Evolutionary conservation across 1,139 yeast species (phyloP).

Genomic region (Blastobotrys illinoisensis): DNA sequence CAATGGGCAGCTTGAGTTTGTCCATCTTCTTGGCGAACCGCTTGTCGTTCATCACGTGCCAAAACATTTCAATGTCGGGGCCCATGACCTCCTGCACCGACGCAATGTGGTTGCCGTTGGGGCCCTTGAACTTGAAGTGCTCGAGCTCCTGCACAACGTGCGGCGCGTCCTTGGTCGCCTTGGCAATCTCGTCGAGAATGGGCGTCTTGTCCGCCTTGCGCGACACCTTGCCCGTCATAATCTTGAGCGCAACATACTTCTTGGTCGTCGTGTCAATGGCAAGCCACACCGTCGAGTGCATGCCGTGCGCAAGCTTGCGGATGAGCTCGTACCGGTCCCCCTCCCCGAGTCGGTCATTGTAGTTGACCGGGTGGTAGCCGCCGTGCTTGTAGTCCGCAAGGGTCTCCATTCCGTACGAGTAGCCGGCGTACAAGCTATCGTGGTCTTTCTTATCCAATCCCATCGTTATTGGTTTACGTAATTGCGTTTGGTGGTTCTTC

Average conservation of each 20-base stretch:
- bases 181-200: slow-evolving; percentile 9
- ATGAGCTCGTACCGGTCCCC: slow-evolving; percentile 12
- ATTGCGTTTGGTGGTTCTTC: neutral
- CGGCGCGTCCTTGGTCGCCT: slow-evolving; percentile 7
- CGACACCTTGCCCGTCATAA: slow-evolving; percentile 13
- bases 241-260: slow-evolving; percentile 13
- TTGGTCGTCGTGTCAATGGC: slow-evolving; percentile 10
- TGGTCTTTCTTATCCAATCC: slow-evolving; percentile 15
- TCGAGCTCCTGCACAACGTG: slow-evolving; percentile 11
- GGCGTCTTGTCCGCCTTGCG: slow-evolving; percentile 12
- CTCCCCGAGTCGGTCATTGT: slow-evolving; percentile 12
- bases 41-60: slow-evolving; percentile 12
- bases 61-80: slow-evolving; percentile 12
- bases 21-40: slow-evolving; percentile 13
- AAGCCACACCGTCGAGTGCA: slow-evolving; percentile 13
- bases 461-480: slow-evolving; percentile 11
- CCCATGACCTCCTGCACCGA: slow-evolving; percentile 15
- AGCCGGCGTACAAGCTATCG: slow-evolving; percentile 12
- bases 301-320: slow-evolving; percentile 15
- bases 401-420: slow-evolving; percentile 11
- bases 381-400: slow-evolving; percentile 15
- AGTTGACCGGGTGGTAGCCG: slow-evolving; percentile 13
- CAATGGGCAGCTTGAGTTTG: slow-evolving; percentile 10
- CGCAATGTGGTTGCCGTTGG: slow-evolving; percentile 14
- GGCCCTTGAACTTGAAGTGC: slow-evolving; percentile 13